phyloP scores from a whole-genome alignment of 441 rosid species.

The Biscutella laevigata region DNA sequence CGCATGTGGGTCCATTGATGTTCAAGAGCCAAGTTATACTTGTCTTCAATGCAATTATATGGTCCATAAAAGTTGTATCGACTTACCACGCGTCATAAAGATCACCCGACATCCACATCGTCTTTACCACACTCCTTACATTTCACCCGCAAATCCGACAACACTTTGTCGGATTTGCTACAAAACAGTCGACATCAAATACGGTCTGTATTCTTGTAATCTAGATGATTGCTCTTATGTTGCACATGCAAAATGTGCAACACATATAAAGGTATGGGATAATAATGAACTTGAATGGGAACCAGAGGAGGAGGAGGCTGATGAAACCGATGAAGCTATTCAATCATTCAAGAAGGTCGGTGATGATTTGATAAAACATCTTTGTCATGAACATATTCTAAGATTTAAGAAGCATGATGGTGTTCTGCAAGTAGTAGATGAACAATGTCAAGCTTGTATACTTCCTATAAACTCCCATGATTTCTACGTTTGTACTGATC shows the following conservation, averaged over 20 bases:
- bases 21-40: not conserved
- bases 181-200: not conserved
- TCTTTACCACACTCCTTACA: not conserved
- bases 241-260: slow-evolving; percentile 9
- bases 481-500: slow-evolving; percentile 9
- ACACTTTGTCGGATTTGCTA: not conserved
- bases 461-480: not conserved
- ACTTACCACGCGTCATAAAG: too few species aligned
- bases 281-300: not conserved
- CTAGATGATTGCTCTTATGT: not conserved
- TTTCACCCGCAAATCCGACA: not conserved
- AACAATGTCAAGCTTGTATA: not conserved
- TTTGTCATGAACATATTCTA: slow-evolving; percentile 1
- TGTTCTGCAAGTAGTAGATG: not conserved
- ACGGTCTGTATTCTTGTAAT: not conserved
- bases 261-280: not conserved
- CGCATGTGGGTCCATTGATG: not conserved
- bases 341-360: not conserved
- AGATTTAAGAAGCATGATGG: not conserved
- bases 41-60: not conserved
- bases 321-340: not conserved
- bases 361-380: not conserved
- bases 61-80: not conserved
- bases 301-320: not conserved
- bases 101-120: slow-evolving; percentile 8